Conservation (phyloP, 108 stramenopile genomes). For the Pinguiococcus pyrenoidosus region DNA sequence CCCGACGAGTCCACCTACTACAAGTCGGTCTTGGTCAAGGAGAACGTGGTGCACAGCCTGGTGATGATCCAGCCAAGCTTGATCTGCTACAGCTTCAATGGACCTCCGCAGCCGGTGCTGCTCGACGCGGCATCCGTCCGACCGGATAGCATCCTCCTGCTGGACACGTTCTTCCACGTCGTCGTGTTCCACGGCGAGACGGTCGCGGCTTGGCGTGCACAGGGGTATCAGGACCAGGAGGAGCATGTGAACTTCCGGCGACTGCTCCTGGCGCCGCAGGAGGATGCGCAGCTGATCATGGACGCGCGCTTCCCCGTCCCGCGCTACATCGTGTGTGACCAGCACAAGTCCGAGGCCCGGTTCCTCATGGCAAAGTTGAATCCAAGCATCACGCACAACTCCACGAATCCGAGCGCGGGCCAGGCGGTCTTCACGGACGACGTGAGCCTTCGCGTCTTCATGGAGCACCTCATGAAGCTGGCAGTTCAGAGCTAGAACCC, state of each 20-base stretch:
- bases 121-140: conserved; percentile 85
- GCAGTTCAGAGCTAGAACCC: conserved; percentile 24
- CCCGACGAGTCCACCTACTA: conserved; percentile 97
- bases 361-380: conserved; percentile 98
- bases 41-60: conserved; percentile 79
- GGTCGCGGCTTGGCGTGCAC: conserved; percentile 94
- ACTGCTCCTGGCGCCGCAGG: conserved; percentile 74
- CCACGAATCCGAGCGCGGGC: conserved; percentile 55
- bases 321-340: conserved; percentile 97
- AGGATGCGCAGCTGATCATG: conserved; percentile 95
- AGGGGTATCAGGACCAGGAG: conserved; percentile 87
- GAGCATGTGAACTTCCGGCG: conserved; percentile 84
- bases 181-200: conserved; percentile 99
- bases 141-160: conserved; percentile 86
- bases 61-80: conserved; percentile 99
- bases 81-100: conserved; percentile 84
- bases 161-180: conserved; percentile 99
- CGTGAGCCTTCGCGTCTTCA: conserved; percentile 92
- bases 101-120: conserved; percentile 82
- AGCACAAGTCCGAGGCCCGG: conserved; percentile 93
- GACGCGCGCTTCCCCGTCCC: conserved; percentile 71
- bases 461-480: conserved; percentile 82
- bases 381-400: conserved; percentile 87
- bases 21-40: conserved; percentile 61
- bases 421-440: conserved; percentile 95